Percentiles rank a stretch among this genome's conserved stretches.
phyloP scores from a whole-genome alignment of 2,329 filamentous ascomycete species.

The Alternaria viburni region DNA sequence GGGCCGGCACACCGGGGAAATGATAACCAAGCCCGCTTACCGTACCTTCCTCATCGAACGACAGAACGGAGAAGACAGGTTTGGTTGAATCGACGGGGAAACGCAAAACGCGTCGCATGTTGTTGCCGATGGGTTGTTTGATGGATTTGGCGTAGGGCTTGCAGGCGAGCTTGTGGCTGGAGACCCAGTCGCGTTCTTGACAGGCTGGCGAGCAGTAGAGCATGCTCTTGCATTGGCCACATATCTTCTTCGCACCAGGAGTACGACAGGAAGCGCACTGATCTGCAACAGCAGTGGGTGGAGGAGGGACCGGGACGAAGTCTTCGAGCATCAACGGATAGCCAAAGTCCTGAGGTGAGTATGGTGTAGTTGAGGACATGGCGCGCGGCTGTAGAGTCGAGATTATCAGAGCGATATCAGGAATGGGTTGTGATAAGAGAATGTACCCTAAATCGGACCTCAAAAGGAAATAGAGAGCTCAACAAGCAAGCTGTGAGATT shows the following conservation, averaged over 20 bases:
- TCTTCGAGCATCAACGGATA: slow-evolving; percentile 15
- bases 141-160: background rate
- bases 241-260: background rate
- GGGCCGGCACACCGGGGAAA: background rate
- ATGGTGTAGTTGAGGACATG: background rate
- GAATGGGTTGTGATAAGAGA: background rate
- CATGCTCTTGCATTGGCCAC: slow-evolving; percentile 16
- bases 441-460: background rate
- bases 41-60: background rate
- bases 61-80: slow-evolving; percentile 5
- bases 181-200: slow-evolving; percentile 13
- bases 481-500: background rate
- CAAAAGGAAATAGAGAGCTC: background rate
- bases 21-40: background rate
- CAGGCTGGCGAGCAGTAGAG: slow-evolving; percentile 16
- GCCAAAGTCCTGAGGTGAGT: slow-evolving; percentile 13
- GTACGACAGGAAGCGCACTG: slow-evolving; percentile 15
- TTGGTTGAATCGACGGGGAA: background rate
- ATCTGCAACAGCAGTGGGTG: background rate
- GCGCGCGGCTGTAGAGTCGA: background rate
- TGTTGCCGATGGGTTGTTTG: background rate
- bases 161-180: slow-evolving; percentile 15
- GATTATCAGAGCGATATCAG: background rate
- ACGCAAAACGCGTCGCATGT: slow-evolving; percentile 5
- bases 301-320: background rate